Percentiles rank a stretch among this genome's conserved stretches.
phyloP scores from a whole-genome alignment of 345 rosid genomes.

The Trapa bicornis region DNA sequence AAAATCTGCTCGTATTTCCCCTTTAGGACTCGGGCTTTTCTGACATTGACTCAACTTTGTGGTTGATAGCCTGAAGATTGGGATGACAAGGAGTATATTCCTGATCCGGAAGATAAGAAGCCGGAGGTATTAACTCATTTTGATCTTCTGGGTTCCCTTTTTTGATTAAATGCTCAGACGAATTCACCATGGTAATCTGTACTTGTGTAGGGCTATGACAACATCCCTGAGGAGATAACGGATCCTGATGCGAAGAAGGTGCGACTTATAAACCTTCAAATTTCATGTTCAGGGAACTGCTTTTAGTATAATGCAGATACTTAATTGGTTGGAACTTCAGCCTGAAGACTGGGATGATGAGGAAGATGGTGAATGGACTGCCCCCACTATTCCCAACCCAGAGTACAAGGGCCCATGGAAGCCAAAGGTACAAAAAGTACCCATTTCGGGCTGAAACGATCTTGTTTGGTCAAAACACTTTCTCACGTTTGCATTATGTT shows the following conservation, averaged over 20 bases:
- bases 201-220: slow-evolving; percentile 63
- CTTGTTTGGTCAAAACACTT: background rate
- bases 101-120: slow-evolving; percentile 91
- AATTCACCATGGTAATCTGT: background rate
- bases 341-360: slow-evolving; percentile 99
- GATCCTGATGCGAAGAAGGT: slow-evolving; percentile 93
- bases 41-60: background rate
- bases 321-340: slow-evolving; percentile 22
- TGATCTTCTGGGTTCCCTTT: background rate
- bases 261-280: background rate
- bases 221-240: slow-evolving; percentile 80
- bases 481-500: slow-evolving; percentile 3
- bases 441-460: background rate
- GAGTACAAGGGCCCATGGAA: slow-evolving; percentile 95
- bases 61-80: slow-evolving; percentile 84
- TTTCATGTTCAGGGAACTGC: background rate
- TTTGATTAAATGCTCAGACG: background rate
- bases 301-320: background rate
- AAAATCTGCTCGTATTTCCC: background rate
- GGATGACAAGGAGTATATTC: slow-evolving; percentile 81
- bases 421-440: slow-evolving; percentile 50
- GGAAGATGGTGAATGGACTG: slow-evolving; percentile 99
- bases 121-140: slow-evolving; percentile 48
- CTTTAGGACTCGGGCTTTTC: background rate
- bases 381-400: slow-evolving; percentile 93